Conservation (phyloP, 257 asterid species). For the Fraxinus excelsior region DNA sequence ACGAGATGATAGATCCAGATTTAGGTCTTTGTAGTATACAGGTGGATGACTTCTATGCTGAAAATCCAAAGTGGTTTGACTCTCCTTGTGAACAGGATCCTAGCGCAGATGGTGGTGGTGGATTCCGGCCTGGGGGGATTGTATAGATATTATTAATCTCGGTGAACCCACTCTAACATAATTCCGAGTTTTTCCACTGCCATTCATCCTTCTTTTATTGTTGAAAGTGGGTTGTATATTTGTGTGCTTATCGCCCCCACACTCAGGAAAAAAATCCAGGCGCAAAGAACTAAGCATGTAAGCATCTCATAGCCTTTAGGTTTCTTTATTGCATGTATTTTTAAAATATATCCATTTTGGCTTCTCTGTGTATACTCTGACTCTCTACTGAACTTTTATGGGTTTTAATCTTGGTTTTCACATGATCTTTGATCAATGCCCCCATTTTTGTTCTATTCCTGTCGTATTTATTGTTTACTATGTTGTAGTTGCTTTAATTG, state of each 20-base stretch:
- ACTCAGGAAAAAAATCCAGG: background rate
- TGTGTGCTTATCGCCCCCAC: conserved; percentile 22
- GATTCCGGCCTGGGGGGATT: conserved; percentile 77
- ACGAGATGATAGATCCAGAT: conserved; percentile 72
- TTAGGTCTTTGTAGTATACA: conserved; percentile 75
- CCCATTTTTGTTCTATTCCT: background rate
- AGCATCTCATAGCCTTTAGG: conserved; percentile 35
- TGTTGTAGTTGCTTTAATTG: background rate
- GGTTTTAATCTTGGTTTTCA: conserved; percentile 26
- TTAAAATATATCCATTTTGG: conserved; percentile 46
- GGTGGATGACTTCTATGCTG: conserved; percentile 79
- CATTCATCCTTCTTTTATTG: conserved; percentile 25
- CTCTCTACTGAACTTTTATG: conserved; percentile 25
- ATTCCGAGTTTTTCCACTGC: conserved; percentile 34
- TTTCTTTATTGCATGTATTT: conserved; percentile 40
- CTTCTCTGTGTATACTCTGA: conserved; percentile 40
- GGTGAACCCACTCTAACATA: conserved; percentile 64
- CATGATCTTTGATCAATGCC: conserved; percentile 20
- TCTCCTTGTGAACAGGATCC: conserved; percentile 88
- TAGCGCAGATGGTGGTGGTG: conserved; percentile 66
- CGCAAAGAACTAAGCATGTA: conserved; percentile 15
- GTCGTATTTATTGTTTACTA: background rate
- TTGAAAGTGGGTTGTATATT: conserved; percentile 38
- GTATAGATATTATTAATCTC: conserved; percentile 55
- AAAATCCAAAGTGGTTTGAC: conserved; percentile 95